These are phyloP conservation scores for Epicoccum nigrum DNA, from an alignment of 2,329 filamentous ascomycete genomes.

Conservation along the genomic window DNA sequence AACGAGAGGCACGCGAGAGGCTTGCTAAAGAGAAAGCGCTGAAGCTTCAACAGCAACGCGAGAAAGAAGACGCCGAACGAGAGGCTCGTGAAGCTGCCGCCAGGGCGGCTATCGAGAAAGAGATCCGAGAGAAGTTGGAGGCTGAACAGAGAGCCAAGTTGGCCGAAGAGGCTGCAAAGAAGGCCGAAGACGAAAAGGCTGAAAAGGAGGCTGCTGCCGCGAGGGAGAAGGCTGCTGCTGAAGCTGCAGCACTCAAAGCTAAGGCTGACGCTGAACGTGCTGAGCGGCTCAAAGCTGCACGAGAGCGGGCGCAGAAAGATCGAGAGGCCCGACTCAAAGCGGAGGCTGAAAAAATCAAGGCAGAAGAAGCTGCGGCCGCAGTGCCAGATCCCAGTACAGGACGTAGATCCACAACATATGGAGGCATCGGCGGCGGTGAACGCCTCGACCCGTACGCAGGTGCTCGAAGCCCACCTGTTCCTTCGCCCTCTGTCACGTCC, in stretches of 20 bases:
- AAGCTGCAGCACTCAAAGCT: conserved; percentile 40
- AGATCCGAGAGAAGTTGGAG: conserved; percentile 51
- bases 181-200: conserved; percentile 47
- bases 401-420: conserved; percentile 48
- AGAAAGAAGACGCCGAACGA: conserved; percentile 50
- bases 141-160: conserved; percentile 47
- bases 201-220: conserved; percentile 36
- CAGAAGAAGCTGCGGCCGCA: conserved; percentile 25
- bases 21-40: conserved; percentile 50
- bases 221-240: conserved; percentile 40
- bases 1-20: conserved; percentile 56
- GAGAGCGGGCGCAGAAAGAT: conserved; percentile 48
- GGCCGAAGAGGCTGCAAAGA: conserved; percentile 47
- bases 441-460: conserved; percentile 72
- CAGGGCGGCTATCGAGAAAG: conserved; percentile 48
- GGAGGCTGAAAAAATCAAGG: conserved; percentile 43
- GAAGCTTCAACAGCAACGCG: conserved; percentile 49
- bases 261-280: conserved; percentile 43
- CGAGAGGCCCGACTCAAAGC: conserved; percentile 46
- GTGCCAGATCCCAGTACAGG: conserved; percentile 26
- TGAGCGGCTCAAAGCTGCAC: conserved; percentile 47
- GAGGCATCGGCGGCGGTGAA: conserved; percentile 64
- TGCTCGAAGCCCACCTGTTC: conserved; percentile 61
- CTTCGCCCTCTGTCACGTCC: conserved; percentile 48
- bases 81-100: conserved; percentile 45